Conservation (phyloP, 306 rosid species). For the Pueraria montana region DNA sequence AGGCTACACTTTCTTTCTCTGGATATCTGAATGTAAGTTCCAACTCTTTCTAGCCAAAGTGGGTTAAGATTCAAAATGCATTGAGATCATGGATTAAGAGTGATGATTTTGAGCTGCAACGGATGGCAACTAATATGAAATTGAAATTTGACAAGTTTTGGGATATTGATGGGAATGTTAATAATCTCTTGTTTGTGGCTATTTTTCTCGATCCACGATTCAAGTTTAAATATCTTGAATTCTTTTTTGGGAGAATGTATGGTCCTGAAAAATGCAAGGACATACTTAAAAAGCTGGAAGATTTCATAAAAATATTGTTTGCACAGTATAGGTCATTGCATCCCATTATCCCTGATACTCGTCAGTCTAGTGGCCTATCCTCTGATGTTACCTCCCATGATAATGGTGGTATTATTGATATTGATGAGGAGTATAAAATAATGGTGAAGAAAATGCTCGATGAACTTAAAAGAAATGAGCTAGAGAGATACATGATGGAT, state of each 20-base stretch:
- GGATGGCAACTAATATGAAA: background rate
- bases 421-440: background rate
- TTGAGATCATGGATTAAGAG: background rate
- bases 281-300: background rate
- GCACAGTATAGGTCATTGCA: too few relatives aligned
- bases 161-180: background rate
- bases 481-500: background rate
- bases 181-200: background rate
- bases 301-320: background rate
- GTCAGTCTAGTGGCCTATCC: background rate
- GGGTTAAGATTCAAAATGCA: background rate
- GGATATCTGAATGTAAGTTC: background rate
- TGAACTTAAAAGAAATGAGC: background rate
- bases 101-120: background rate
- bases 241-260: background rate
- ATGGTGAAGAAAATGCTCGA: background rate
- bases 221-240: background rate
- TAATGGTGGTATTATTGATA: background rate
- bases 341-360: background rate
- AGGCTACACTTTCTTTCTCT: background rate
- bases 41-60: background rate
- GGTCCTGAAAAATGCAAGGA: background rate
- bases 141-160: background rate
- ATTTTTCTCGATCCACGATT: background rate
- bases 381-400: background rate